phyloP scores from a whole-genome alignment of 163 green algal species.

The Scenedesmus sp. region DNA sequence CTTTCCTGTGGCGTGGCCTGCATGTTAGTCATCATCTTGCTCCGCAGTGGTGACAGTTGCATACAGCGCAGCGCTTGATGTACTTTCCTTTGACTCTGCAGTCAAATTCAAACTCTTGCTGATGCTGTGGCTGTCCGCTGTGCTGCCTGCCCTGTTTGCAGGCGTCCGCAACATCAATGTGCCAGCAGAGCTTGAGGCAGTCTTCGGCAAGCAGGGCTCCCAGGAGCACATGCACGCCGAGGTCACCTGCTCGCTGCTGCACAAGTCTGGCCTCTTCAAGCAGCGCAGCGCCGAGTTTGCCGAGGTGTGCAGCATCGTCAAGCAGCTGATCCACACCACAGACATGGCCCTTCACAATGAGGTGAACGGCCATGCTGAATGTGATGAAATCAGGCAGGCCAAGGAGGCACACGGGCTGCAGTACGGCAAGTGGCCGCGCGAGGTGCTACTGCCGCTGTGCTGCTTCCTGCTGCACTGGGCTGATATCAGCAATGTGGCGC shows the following conservation, averaged over 20 bases:
- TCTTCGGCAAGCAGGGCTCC: not conserved
- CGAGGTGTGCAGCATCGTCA: not conserved
- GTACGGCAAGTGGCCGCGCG: not conserved
- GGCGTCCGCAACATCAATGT: no score
- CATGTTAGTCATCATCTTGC: no score
- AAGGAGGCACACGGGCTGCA: not conserved
- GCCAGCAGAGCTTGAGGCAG: not conserved
- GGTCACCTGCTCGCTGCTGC: not conserved
- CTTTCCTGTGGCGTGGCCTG: no score
- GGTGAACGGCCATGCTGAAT: not conserved
- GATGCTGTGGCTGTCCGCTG: no score
- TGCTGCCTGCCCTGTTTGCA: no score
- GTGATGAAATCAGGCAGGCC: not conserved
- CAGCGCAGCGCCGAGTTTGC: not conserved
- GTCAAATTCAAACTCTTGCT: no score
- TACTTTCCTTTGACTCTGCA: no score
- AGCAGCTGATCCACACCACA: not conserved
- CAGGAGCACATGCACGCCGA: not conserved
- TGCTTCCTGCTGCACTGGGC: not conserved
- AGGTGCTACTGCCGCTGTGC: not conserved
- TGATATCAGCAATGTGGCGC: not conserved
- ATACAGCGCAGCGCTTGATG: no score
- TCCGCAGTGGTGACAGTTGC: no score
- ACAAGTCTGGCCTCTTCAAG: not conserved
- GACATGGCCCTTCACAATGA: not conserved